Conservation (phyloP, 345 rosid species). For the Populus simonii region DNA sequence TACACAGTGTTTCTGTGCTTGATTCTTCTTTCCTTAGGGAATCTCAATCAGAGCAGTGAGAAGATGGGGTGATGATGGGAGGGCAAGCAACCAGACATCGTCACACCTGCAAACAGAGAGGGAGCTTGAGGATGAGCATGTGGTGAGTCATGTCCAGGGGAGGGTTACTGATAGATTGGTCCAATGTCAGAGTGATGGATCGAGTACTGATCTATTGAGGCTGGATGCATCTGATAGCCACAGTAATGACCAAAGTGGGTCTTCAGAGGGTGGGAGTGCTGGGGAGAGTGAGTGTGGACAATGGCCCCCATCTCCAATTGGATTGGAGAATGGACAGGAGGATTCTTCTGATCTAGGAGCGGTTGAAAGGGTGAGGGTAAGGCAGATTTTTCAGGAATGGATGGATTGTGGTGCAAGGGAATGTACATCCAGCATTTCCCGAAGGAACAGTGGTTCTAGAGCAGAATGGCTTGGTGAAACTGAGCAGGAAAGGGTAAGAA, state of each 20-base stretch:
- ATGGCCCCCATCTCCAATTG: constrained; percentile 51
- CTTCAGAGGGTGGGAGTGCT: constrained; percentile 39
- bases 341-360: constrained; percentile 68
- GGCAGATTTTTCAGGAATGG: constrained; percentile 86
- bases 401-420: constrained; percentile 63
- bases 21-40: constrained; percentile 72
- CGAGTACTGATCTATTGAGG: constrained; percentile 35
- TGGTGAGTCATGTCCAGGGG: constrained; percentile 56
- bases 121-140: constrained; percentile 87
- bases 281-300: constrained; percentile 53
- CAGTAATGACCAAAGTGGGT: constrained; percentile 35
- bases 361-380: constrained; percentile 81
- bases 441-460: constrained; percentile 43
- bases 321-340: constrained; percentile 49
- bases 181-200: constrained; percentile 41
- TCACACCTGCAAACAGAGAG: constrained; percentile 79
- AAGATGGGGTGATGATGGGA: constrained; percentile 52
- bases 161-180: constrained; percentile 46
- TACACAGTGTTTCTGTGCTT: constrained; percentile 70
- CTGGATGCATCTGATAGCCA: constrained; percentile 39
- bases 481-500: constrained; percentile 91
- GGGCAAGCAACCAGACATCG: constrained; percentile 66
- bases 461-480: constrained; percentile 83
- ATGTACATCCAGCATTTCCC: constrained; percentile 40
- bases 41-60: constrained; percentile 55